Evolutionary conservation across 2,329 filamentous ascomycete species (phyloP).

Genomic region (Exophiala oligosperma): DNA sequence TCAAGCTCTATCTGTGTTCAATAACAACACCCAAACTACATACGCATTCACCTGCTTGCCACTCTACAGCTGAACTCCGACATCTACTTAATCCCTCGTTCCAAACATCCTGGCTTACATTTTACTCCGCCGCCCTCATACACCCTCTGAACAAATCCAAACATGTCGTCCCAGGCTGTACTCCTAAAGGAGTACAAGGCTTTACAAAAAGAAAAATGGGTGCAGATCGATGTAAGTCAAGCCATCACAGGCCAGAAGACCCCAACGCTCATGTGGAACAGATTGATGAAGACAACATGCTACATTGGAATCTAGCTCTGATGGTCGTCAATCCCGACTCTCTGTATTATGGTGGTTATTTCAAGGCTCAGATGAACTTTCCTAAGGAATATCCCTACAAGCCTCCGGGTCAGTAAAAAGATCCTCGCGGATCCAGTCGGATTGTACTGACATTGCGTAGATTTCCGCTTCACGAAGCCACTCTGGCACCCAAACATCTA

Average conservation of each 20-base stretch:
- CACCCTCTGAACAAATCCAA: constrained; percentile 3
- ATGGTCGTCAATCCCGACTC: constrained; percentile 93
- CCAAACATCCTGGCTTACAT: neutral
- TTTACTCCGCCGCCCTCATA: too few species aligned
- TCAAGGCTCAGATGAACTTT: constrained; percentile 87
- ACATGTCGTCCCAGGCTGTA: constrained; percentile 68
- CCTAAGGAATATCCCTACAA: constrained; percentile 84
- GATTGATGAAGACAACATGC: constrained; percentile 78
- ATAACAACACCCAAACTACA: neutral
- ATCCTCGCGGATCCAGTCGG: neutral
- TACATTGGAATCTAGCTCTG: constrained; percentile 83
- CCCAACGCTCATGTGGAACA: constrained; percentile 38
- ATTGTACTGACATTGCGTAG: constrained; percentile 37
- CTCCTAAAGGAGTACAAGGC: constrained; percentile 85
- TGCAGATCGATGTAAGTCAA: constrained; percentile 73
- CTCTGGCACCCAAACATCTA: constrained; percentile 96
- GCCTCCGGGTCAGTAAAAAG: constrained; percentile 61
- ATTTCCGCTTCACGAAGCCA: constrained; percentile 78
- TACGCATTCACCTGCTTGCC: neutral
- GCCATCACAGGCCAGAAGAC: neutral
- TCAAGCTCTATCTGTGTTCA: neutral
- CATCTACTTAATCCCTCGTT: neutral
- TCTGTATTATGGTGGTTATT: constrained; percentile 88
- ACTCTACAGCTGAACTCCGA: neutral
- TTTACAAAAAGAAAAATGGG: constrained; percentile 88